Evolutionary conservation across 2,329 filamentous ascomycete genomes (phyloP), one percentile per base, ranked within the genome.

Genomic region (Pseudopithomyces maydicus): DNA sequence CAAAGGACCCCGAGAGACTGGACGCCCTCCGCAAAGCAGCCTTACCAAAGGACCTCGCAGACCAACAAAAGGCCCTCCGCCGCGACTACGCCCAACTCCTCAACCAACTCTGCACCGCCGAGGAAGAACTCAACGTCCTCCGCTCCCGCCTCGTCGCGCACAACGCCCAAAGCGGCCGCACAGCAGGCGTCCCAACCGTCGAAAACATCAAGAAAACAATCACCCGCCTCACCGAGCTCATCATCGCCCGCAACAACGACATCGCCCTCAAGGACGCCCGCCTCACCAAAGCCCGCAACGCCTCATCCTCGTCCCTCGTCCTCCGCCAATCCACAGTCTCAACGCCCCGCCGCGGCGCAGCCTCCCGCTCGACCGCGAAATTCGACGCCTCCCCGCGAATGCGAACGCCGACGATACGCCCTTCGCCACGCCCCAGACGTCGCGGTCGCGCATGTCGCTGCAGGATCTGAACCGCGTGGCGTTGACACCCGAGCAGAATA

Each of bases 161-260:
- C 22, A 74, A 78, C 42, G 76, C 78, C 5, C 78, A 84, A 1
- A 81, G 82, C 7, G 83, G 82, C 17, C 69, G 69, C 19, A 64
- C 59, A 2, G 64, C 62, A 22, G 63, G 67, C 1, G 85, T 88
- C 4, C 95, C 95, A 0, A 97, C 93, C 0, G 91, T 97, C 10
- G 95, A 97, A 67, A 91, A 92, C 0, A 91, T 99, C 19, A 89
- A 93, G 65, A 91, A 90, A 57, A 99, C 95, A 1, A 96, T 99
- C 63, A 82, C 83, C 56, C 97, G 95, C 71, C 93, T 99, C 90
- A 97, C 93, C 33, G 85, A 82, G 57, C 94, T 97, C 89, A 90
- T 90, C 0, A 91, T 98, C 80, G 91, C 92, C 78, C 90, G 91
- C 72, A 95, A 90, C 71, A 91, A 89, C 56, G 94, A 98, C 67